These are phyloP conservation scores for Cryptococcus hybrid DNA, from an alignment of 1,284 basidiomycete species.

Conservation along the genomic window DNA sequence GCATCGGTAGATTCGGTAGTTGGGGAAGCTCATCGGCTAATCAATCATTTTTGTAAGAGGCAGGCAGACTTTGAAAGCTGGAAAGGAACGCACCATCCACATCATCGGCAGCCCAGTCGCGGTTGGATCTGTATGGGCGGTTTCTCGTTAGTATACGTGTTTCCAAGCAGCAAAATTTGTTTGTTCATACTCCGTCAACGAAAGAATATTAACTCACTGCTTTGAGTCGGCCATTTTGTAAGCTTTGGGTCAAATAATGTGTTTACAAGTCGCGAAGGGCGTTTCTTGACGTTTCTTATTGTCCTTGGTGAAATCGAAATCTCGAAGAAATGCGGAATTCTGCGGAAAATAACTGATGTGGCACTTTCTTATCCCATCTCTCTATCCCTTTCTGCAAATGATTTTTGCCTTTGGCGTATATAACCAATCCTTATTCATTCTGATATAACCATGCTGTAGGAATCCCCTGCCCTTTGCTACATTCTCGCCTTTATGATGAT, in stretches of 20 bases:
- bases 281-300: neutral
- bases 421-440: neutral
- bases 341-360: neutral
- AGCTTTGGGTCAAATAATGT: neutral
- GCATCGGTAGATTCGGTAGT: constrained; percentile 70
- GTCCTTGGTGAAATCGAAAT: neutral
- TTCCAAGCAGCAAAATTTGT: neutral
- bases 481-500: no score
- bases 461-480: no score
- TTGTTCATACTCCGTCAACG: neutral
- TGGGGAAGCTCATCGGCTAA: constrained; percentile 25
- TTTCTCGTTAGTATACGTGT: neutral
- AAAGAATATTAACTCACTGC: constrained; percentile 6
- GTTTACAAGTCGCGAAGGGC: neutral
- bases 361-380: neutral
- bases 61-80: neutral
- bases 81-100: constrained; percentile 11
- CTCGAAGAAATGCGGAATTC: neutral
- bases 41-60: neutral
- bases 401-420: neutral
- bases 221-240: constrained; percentile 13
- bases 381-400: neutral
- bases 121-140: constrained; percentile 13
- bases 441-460: no score
- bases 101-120: constrained; percentile 32